A percentile compares a stretch with the other conserved stretches of the same genome.
phyloP scores from a whole-genome alignment of 495 filamentous ascomycete genomes.

The Penicillium herquei region DNA sequence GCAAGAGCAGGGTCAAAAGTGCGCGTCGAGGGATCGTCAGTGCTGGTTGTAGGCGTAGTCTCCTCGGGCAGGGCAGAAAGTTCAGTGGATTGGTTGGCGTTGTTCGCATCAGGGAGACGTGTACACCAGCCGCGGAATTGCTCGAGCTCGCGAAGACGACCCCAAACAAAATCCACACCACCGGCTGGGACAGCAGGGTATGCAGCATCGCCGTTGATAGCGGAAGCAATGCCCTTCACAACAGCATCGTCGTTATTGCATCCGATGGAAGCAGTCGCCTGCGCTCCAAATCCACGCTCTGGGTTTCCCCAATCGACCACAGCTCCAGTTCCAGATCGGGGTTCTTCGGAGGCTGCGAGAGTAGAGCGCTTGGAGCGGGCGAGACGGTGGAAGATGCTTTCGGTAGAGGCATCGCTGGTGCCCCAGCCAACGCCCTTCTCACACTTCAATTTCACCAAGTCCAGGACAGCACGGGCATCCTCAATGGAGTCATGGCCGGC shows the following conservation, averaged over 20 bases:
- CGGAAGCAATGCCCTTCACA: conserved; percentile 63
- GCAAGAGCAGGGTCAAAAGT: conserved; percentile 30
- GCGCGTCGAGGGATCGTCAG: background rate
- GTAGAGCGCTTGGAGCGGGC: conserved; percentile 39
- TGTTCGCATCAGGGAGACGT: conserved; percentile 42
- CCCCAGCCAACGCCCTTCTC: conserved; percentile 86
- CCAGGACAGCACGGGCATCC: conserved; percentile 84
- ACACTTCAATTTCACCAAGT: conserved; percentile 92
- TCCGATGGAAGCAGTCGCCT: conserved; percentile 68
- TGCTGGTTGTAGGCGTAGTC: conserved; percentile 17
- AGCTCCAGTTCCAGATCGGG: conserved; percentile 56
- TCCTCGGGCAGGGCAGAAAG: conserved; percentile 26
- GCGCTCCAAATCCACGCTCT: conserved; percentile 66
- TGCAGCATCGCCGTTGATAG: conserved; percentile 65
- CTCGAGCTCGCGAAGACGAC: conserved; percentile 82
- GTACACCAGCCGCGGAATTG: conserved; percentile 81
- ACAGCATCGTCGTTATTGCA: conserved; percentile 76
- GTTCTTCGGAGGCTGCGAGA: conserved; percentile 47
- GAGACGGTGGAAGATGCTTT: conserved; percentile 86
- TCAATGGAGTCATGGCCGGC: conserved; percentile 88
- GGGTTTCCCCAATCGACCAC: conserved; percentile 88
- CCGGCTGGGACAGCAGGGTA: conserved; percentile 60
- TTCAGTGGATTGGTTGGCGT: conserved; percentile 50
- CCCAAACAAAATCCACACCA: conserved; percentile 88
- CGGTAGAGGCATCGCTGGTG: conserved; percentile 66